phyloP scores from a whole-genome alignment of 2,329 filamentous ascomycete species.

The Xylaria sp. region DNA sequence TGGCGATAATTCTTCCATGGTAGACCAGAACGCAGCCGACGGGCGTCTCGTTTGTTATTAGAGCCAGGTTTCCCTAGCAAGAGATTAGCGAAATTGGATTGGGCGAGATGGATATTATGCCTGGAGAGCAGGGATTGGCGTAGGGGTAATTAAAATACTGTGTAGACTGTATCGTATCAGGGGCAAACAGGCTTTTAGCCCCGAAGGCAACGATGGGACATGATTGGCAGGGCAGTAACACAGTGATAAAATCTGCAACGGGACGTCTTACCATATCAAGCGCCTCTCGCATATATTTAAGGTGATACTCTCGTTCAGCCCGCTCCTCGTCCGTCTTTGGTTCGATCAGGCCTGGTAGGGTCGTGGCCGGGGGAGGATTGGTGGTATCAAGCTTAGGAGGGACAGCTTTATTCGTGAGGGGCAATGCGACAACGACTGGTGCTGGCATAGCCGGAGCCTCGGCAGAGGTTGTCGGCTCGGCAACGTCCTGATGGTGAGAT shows the following conservation, averaged over 20 bases:
- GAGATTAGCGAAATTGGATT: slow-evolving; percentile 28
- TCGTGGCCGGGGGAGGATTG: slow-evolving; percentile 21
- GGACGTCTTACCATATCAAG: slow-evolving; percentile 71
- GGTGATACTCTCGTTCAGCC: slow-evolving; percentile 48
- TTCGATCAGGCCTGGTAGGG: slow-evolving; percentile 38
- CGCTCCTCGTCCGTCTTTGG: slow-evolving; percentile 39
- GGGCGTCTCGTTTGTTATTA: slow-evolving; percentile 87
- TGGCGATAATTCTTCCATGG: slow-evolving; percentile 76
- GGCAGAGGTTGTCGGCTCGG: slow-evolving; percentile 21
- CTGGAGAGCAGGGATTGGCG: neutral
- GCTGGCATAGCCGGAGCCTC: slow-evolving; percentile 30
- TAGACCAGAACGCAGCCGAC: slow-evolving; percentile 95
- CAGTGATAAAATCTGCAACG: slow-evolving; percentile 2
- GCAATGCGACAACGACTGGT: slow-evolving; percentile 31
- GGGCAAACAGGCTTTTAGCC: neutral
- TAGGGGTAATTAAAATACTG: neutral
- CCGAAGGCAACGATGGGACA: neutral
- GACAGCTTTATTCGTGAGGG: slow-evolving; percentile 21
- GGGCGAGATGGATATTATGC: neutral
- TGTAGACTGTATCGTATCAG: neutral
- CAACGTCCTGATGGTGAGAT: slow-evolving; percentile 13
- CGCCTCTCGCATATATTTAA: slow-evolving; percentile 79
- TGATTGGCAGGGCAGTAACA: neutral
- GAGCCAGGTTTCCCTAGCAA: slow-evolving; percentile 76
- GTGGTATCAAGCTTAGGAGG: slow-evolving; percentile 18